A percentile compares a stretch with the other conserved stretches of the same genome.
Evolutionary conservation across 2,329 filamentous ascomycete species (phyloP).

Genomic region (Beauveria rudraprayagi): DNA sequence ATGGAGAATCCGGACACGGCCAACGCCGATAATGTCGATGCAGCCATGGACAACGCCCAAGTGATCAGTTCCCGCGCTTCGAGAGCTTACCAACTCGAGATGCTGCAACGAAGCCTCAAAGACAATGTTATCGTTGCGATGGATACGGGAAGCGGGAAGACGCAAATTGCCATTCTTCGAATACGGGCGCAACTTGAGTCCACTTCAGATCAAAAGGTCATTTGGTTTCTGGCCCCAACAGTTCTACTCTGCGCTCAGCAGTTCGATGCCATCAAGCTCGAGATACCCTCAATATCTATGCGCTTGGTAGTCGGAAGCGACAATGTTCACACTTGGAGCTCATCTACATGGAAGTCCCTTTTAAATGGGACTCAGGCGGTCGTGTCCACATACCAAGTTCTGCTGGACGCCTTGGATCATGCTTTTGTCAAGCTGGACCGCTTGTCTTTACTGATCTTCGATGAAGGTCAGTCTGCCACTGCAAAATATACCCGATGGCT

Average conservation of each 20-base stretch:
- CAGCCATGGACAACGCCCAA: slow-evolving; percentile 2
- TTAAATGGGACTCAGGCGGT: slow-evolving; percentile 61
- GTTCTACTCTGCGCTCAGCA: slow-evolving; percentile 62
- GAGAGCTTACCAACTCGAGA: slow-evolving; percentile 65
- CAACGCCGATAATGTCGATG: background rate
- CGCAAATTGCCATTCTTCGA: slow-evolving; percentile 62
- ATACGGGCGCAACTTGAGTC: slow-evolving; percentile 57
- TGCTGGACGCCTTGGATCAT: slow-evolving; percentile 66
- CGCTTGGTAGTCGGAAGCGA: slow-evolving; percentile 60
- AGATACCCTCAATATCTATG: slow-evolving; percentile 52
- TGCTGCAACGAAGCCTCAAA: slow-evolving; percentile 61
- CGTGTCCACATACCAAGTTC: slow-evolving; percentile 67
- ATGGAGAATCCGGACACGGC: background rate
- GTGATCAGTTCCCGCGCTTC: slow-evolving; percentile 29
- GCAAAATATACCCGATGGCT: background rate
- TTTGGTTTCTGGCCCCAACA: slow-evolving; percentile 71
- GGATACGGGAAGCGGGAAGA: slow-evolving; percentile 75
- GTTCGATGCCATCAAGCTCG: slow-evolving; percentile 46
- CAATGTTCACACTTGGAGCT: slow-evolving; percentile 65
- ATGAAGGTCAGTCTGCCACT: slow-evolving; percentile 55
- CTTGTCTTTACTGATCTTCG: slow-evolving; percentile 67
- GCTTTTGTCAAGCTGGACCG: slow-evolving; percentile 59
- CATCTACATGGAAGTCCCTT: slow-evolving; percentile 57
- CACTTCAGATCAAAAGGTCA: slow-evolving; percentile 45
- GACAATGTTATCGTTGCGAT: slow-evolving; percentile 68